Base-by-base conservation (phyloP, 129 eudicot species). In the Deinandra increscens region DNA sequence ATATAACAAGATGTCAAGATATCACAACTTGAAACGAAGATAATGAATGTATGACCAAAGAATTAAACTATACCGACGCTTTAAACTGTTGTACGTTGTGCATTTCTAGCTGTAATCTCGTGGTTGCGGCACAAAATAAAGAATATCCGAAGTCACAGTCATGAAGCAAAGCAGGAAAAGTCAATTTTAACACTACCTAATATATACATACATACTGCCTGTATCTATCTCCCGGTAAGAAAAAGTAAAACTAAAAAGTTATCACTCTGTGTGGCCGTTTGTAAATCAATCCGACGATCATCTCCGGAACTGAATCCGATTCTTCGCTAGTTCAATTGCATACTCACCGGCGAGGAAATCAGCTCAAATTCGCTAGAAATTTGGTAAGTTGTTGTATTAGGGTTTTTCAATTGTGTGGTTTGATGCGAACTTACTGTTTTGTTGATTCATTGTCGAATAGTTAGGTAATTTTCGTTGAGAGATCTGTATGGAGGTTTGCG, bases 81-180 rank as follows among this genome's bases (percentile, higher is more conserved):
- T 43, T 11, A 43, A 44, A 1, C 9, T 2, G 29, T 56, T 66
- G 68, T 75, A 75, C 34, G 20, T 74, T 55, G 10, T 64, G 78
- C 72, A 53, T 0, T 11, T 4, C 0, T 53, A 22, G 18, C 1
- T 51, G 71, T 64, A 50, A 39, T 9, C 64, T 23, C n/a, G 31
- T 13, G 6, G 43, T 14, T 33, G 42, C 51, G 12, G 44, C 51
- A 66, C 67, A 68, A 45, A 68, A 20, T 19, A 45, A 19, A 59
- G 80, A 75, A 75, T 75, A 75, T 75, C 80, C 80, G 43, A 41
- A 41, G 60, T 66, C 68, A 75, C 58, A 19, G 48, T 55, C 19
- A 75, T 75, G 74, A 46, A 75, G 53, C 68, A 67, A 67, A 33
- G 11, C 42, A 18, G n/a, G 15, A 60, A 72, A 75, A 75, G 80